Conservation (phyloP, 2,329 filamentous ascomycete species). For the Alternaria alternata region DNA sequence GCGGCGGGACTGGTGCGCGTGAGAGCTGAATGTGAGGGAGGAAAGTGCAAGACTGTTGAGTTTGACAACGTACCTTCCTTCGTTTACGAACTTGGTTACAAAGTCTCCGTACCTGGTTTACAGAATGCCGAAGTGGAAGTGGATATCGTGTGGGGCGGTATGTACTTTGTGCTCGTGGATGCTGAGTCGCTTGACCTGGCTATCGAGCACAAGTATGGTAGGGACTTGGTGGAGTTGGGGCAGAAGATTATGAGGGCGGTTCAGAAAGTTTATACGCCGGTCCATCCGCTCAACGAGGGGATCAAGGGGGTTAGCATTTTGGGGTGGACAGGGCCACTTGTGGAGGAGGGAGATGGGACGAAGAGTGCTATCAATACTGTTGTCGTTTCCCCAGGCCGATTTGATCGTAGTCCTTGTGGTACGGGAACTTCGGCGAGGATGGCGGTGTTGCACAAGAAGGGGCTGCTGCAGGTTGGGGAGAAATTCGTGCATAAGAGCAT, state of each 20-base stretch:
- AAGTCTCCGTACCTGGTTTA: slow-evolving; percentile 26
- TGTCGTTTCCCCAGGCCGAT: slow-evolving; percentile 56
- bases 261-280: slow-evolving; percentile 45
- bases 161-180: slow-evolving; percentile 57
- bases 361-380: slow-evolving; percentile 52
- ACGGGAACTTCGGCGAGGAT: slow-evolving; percentile 57
- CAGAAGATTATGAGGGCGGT: slow-evolving; percentile 55
- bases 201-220: slow-evolving; percentile 45
- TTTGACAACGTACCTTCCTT: slow-evolving; percentile 59
- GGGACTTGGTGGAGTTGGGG: slow-evolving; percentile 53
- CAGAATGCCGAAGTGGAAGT: background rate
- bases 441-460: slow-evolving; percentile 55
- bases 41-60: slow-evolving; percentile 56
- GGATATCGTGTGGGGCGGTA: slow-evolving; percentile 59
- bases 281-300: slow-evolving; percentile 55
- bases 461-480: slow-evolving; percentile 50
- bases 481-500: slow-evolving; percentile 53
- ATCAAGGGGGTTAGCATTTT: slow-evolving; percentile 55
- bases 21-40: slow-evolving; percentile 53
- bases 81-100: slow-evolving; percentile 53
- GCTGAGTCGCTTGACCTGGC: slow-evolving; percentile 48
- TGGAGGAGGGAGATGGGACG: slow-evolving; percentile 17
- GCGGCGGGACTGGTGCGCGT: slow-evolving; percentile 56
- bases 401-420: slow-evolving; percentile 59
- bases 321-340: slow-evolving; percentile 51